Percentiles rank a stretch among this genome's conserved stretches.
These are phyloP conservation scores for Kwoniella bestiolae DNA, from an alignment of 768 basidiomycete species.

Conservation along the genomic window DNA sequence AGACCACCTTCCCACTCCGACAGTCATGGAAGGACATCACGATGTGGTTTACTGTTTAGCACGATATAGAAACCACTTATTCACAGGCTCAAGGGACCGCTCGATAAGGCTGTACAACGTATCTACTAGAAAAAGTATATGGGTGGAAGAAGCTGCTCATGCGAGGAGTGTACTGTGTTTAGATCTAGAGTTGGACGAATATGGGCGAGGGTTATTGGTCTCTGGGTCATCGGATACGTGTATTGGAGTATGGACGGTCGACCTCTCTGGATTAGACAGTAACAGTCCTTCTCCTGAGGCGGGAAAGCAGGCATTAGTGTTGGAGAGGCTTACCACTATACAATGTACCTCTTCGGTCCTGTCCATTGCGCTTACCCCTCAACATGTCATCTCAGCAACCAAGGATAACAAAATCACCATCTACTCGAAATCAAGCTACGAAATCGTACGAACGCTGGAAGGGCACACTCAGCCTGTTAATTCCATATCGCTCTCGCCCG, in stretches of 20 bases:
- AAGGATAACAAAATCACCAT: constrained; percentile 38
- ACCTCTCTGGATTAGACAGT: background rate
- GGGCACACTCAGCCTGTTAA: constrained; percentile 38
- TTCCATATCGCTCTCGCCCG: constrained; percentile 24
- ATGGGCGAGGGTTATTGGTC: constrained; percentile 31
- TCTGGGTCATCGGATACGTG: constrained; percentile 35
- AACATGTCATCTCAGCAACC: constrained; percentile 26
- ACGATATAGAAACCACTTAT: constrained; percentile 20
- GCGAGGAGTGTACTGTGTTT: constrained; percentile 42
- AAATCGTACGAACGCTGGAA: constrained; percentile 7
- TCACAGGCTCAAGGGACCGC: constrained; percentile 41
- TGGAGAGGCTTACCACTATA: constrained; percentile 17
- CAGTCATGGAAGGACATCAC: constrained; percentile 6
- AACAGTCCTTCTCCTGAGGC: background rate
- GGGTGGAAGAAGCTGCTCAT: constrained; percentile 30
- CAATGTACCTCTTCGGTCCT: constrained; percentile 29
- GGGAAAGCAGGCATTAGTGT: too few relatives aligned
- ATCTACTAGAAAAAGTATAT: background rate
- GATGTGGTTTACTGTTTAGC: constrained; percentile 38
- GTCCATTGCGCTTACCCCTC: constrained; percentile 26
- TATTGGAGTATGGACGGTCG: constrained; percentile 33
- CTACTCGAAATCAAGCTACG: constrained; percentile 11
- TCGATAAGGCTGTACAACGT: constrained; percentile 29
- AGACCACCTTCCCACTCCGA: background rate
- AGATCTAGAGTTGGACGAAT: constrained; percentile 18